Evolutionary conservation across 2,329 filamentous ascomycete genomes (phyloP), one percentile per base, ranked within the genome.

Genomic region (Botrytis elliptica): DNA sequence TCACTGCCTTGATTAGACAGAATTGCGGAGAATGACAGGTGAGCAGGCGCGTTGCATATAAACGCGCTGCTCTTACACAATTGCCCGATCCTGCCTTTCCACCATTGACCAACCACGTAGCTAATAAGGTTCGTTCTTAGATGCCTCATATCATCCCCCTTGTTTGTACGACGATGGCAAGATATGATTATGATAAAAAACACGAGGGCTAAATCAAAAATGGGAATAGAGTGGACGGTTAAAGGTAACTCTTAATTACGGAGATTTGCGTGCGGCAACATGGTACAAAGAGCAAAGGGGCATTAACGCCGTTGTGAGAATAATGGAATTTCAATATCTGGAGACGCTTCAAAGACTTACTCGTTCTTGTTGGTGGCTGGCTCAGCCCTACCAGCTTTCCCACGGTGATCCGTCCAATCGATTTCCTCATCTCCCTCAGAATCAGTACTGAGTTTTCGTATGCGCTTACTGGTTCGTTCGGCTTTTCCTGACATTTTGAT

Each of bases 371-470:
- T 68, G 14, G 42, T 73, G 70, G 77, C 75, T 75, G 74, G 75
- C 57, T 75, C 77, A 74, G 76, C 74, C 72, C 74, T 74, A 71
- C 69, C 76, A 74, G 70, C 72, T 70, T 75, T 74, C 60, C 66
- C 74, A 70, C 71, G 73, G 59, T 68, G 70, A 44, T 73, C 77
- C 46, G 66, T 66, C 77, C 77, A 79, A 71, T 79, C 77, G 52
- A 75, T 74, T 25, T 66, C 66, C 40, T 72, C 75, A 12, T 73
- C 74, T 20, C 79, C 79, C 72, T 80, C 79, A 18, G 78, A 80
- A 72, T 80, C 79, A 42, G 79, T 80, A 75, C 79, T 80, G 63
- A 80, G 75, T 66, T 75, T 77, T 62, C 79, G 71, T 40, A 75
- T 33, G 60, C 76, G 78, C 74, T 80, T 80, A 76, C 75, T 78